Evolutionary conservation across 768 basidiomycete species (phyloP), one percentile per base, ranked within the genome.

Genomic region (Xerocomus brunneocitrinus): DNA sequence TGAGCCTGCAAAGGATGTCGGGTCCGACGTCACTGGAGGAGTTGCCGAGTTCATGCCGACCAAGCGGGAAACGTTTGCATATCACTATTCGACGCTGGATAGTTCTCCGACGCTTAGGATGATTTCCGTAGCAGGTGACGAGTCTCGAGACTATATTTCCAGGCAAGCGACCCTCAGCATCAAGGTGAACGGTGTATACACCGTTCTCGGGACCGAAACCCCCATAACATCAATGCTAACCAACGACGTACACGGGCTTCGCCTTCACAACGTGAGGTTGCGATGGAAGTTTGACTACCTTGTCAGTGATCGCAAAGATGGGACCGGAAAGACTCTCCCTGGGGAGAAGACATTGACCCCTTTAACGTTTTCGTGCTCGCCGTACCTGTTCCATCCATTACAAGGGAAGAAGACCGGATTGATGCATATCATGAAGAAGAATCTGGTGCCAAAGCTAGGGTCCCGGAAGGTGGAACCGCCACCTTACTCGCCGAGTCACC

Each of bases 281-380:
- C 71, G 72, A 24, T 93, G 91, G 92, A 80, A 81, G 52, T 86
- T 94, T 57, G 86, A 89, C 51, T 94, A 94, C 64, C 62, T 83
- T 31, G 86, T 94, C 9, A 79, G 80, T 38, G 83, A 89, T 57
- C 75, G 81, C 31, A 68, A 73, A 49, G 75, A 79, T 24, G 65
- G 66, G 7, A 72, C 75, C 4, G 79, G 80, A 24, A 76, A 73
- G 53, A 61, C 72, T 16, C 62, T 69, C n/a, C 72, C 77, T 6
- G 87, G 86, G 14, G 91, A 92, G 70, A 89, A 86, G 71, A 75
- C 74, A 2, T 62, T 91, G 52, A 87, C 82, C 2, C 90, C 90
- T 3, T 67, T 91, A 24, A 79, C 79, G 16, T 91, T 91, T 67
- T 79, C 82, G 16, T 92, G 90, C 62, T 83, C 87, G 3, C 88